Percentiles rank a stretch among this genome's conserved stretches.
These are phyloP conservation scores for Entelexis sorbosivorans DNA, from an alignment of 1,139 yeast genomes.

Conservation along the genomic window DNA sequence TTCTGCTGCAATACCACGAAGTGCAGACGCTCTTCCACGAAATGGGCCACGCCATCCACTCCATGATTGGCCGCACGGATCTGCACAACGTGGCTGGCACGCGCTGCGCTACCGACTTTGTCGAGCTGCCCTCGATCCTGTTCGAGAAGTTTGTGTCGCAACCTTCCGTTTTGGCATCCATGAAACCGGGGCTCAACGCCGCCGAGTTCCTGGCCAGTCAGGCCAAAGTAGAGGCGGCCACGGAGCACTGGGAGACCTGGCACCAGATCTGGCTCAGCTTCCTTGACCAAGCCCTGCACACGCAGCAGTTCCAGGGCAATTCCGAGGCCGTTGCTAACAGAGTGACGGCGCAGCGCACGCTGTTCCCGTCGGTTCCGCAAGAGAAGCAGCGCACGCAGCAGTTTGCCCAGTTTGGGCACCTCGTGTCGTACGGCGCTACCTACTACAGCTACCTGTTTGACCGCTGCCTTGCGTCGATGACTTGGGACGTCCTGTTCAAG, in stretches of 20 bases:
- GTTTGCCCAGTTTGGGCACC: constrained; percentile 92
- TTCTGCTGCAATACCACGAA: constrained; percentile 59
- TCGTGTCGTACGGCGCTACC: constrained; percentile 88
- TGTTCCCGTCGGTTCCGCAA: constrained; percentile 31
- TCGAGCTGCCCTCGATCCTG: constrained; percentile 85
- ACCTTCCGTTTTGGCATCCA: constrained; percentile 57
- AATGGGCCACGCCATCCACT: constrained; percentile 98
- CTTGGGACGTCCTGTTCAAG: constrained; percentile 65
- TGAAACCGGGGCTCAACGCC: constrained; percentile 26
- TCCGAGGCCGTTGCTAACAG: constrained; percentile 54
- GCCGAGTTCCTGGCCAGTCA: constrained; percentile 28
- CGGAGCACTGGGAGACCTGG: constrained; percentile 64
- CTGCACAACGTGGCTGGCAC: constrained; percentile 92
- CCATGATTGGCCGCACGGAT: constrained; percentile 86
- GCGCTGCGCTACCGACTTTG: constrained; percentile 91
- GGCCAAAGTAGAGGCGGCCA: constrained; percentile 32
- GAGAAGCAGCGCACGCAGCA: constrained; percentile 44
- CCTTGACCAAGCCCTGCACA: constrained; percentile 72
- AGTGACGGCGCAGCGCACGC: constrained; percentile 41
- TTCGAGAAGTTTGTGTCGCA: constrained; percentile 91
- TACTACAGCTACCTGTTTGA: constrained; percentile 88
- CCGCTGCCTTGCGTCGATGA: constrained; percentile 79
- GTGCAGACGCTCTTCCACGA: constrained; percentile 94
- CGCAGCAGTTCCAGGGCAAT: constrained; percentile 35
- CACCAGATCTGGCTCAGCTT: constrained; percentile 86